Conservation (phyloP, 805 yeast genomes). For the Maudiozyma bulderi region DNA sequence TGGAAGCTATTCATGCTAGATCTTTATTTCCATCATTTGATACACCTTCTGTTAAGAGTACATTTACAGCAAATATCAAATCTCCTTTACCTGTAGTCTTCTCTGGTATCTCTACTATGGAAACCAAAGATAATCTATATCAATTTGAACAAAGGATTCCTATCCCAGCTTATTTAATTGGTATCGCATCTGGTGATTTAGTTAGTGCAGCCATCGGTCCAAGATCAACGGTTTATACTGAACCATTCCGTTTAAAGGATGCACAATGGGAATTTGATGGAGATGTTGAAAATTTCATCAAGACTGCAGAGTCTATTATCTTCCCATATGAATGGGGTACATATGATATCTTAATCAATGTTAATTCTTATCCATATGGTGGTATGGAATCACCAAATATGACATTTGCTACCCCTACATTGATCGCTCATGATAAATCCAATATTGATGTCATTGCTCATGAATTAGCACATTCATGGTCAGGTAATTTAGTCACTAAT, state of each 20-base stretch:
- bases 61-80: slow-evolving; percentile 45
- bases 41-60: slow-evolving; percentile 75
- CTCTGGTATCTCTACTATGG: slow-evolving; percentile 44
- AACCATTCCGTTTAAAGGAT: slow-evolving; percentile 55
- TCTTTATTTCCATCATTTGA: slow-evolving; percentile 84
- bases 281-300: slow-evolving; percentile 73
- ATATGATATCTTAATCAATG: slow-evolving; percentile 72
- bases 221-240: slow-evolving; percentile 73
- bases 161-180: slow-evolving; percentile 75
- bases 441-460: slow-evolving; percentile 88
- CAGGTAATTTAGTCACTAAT: slow-evolving; percentile 84
- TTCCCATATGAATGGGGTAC: slow-evolving; percentile 79
- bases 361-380: slow-evolving; percentile 74
- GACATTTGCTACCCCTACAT: slow-evolving; percentile 84
- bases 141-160: slow-evolving; percentile 66
- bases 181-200: slow-evolving; percentile 78
- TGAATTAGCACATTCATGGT: slow-evolving; percentile 89
- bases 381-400: slow-evolving; percentile 94
- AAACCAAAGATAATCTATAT: slow-evolving; percentile 29
- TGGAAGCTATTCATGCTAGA: slow-evolving; percentile 88
- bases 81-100: slow-evolving; percentile 65
- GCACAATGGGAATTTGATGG: slow-evolving; percentile 73
- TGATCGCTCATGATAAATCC: slow-evolving; percentile 73
- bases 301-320: slow-evolving; percentile 61
- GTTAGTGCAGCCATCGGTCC: slow-evolving; percentile 67